These are phyloP conservation scores for Tulasnella sp. DNA, from an alignment of 768 basidiomycete species.

Conservation along the genomic window DNA sequence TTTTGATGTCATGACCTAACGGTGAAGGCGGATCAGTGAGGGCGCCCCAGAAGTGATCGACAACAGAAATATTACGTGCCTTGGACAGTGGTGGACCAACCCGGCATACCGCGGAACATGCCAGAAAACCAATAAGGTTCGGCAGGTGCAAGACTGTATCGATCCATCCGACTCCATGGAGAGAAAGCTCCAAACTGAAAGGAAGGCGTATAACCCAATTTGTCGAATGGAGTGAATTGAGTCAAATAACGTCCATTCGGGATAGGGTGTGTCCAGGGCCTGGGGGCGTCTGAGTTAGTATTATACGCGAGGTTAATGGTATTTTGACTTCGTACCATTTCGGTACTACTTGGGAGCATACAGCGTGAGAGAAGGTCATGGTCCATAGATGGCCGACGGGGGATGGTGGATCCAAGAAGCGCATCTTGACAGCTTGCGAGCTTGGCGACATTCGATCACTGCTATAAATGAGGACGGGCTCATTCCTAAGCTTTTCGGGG, in stretches of 20 bases:
- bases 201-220: neutral
- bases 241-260: neutral
- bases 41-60: neutral
- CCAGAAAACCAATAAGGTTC: neutral
- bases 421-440: neutral
- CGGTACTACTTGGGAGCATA: neutral
- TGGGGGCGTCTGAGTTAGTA: neutral
- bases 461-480: neutral
- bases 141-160: neutral
- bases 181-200: neutral
- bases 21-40: too few species aligned
- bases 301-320: neutral
- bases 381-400: neutral
- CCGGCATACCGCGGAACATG: neutral
- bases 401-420: neutral
- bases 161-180: neutral
- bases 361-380: neutral
- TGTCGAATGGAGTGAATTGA: neutral
- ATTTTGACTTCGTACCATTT: neutral
- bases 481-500: neutral
- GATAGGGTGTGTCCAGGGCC: neutral
- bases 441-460: neutral
- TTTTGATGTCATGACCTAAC: neutral
- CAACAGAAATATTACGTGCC: neutral
- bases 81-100: neutral